These are phyloP conservation scores for Elsinoe ampelina DNA, from an alignment of 2,329 filamentous ascomycete species.

Conservation along the genomic window DNA sequence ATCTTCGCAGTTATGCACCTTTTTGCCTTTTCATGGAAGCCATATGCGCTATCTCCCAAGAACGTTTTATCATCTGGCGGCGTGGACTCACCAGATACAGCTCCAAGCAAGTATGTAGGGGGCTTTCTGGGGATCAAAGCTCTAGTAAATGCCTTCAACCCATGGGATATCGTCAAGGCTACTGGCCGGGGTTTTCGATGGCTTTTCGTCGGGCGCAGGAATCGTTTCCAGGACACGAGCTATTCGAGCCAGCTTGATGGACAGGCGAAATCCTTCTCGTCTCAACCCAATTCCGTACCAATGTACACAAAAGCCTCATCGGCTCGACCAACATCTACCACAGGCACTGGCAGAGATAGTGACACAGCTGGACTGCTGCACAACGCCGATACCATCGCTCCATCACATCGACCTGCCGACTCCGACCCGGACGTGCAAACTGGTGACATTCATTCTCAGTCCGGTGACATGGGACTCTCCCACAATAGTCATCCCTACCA, in stretches of 20 bases:
- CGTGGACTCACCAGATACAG: conserved; percentile 20
- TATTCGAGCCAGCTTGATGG: conserved; percentile 23
- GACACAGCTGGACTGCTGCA: conserved; percentile 14
- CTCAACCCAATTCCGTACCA: background rate
- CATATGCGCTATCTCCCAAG: conserved; percentile 44
- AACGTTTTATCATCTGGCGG: conserved; percentile 15
- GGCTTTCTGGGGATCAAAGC: conserved; percentile 58
- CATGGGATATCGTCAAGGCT: conserved; percentile 75
- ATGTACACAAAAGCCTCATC: conserved; percentile 8
- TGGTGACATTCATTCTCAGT: background rate
- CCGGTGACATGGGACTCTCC: background rate
- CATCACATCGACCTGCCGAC: background rate
- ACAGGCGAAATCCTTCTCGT: background rate
- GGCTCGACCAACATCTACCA: background rate
- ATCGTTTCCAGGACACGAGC: conserved; percentile 38
- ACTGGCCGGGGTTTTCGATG: conserved; percentile 68
- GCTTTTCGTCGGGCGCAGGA: conserved; percentile 65
- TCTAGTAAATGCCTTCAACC: conserved; percentile 62
- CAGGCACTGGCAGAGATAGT: background rate
- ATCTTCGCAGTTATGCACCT: conserved; percentile 69
- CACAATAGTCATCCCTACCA: background rate
- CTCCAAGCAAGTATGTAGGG: conserved; percentile 44
- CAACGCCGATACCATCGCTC: conserved; percentile 1
- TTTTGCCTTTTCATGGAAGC: conserved; percentile 70
- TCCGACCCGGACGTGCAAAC: background rate